A percentile compares a stretch with the other conserved stretches of the same genome.
Conservation (phyloP, 208 protist genomes). For the Trypanosoma melophagium region DNA sequence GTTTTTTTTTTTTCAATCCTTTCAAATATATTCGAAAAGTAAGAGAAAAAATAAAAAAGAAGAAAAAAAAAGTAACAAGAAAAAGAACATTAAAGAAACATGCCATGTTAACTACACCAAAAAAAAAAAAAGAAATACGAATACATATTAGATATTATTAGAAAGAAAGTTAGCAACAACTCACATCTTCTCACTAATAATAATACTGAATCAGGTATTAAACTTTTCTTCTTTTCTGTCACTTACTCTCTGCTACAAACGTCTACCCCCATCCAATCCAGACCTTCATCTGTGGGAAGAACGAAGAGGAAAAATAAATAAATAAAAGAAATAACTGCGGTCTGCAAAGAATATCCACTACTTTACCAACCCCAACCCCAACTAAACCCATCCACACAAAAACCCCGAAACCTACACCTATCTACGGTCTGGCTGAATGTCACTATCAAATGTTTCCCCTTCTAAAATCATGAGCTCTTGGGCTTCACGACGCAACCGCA, state of each 20-base stretch:
- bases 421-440: constrained; percentile 75
- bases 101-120: background rate
- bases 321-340: background rate
- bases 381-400: background rate
- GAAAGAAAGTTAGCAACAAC: too few relatives aligned
- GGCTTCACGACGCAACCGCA: constrained; percentile 84
- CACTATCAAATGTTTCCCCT: constrained; percentile 72
- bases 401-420: constrained; percentile 20
- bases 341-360: background rate
- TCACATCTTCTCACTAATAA: too few relatives aligned
- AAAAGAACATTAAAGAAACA: background rate
- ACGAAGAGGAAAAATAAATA: constrained; percentile 5
- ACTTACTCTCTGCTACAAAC: too few relatives aligned
- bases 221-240: too few relatives aligned
- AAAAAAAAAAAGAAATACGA: too few relatives aligned
- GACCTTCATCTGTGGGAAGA: too few relatives aligned
- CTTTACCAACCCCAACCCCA: background rate
- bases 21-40: background rate
- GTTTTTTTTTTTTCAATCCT: constrained; percentile 10
- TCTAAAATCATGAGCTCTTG: constrained; percentile 90
- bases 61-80: background rate
- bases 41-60: constrained; percentile 19
- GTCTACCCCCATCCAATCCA: too few relatives aligned
- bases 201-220: too few relatives aligned
- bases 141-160: too few relatives aligned